phyloP scores from a whole-genome alignment of 83 land plant genomes.

The Thuja plicata region DNA sequence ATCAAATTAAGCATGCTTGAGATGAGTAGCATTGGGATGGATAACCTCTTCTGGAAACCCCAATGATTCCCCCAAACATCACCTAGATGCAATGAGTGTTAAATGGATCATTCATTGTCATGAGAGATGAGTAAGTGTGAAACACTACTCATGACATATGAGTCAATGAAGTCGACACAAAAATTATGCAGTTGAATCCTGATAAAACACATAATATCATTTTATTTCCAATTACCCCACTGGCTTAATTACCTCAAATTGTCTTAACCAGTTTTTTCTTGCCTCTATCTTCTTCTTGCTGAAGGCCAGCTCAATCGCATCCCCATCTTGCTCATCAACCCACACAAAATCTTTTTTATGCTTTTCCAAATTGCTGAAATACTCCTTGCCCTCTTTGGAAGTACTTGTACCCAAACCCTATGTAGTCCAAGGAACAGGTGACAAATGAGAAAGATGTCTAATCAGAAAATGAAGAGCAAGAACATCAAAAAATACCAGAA shows the following conservation, averaged over 20 bases:
- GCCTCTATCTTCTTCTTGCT: slow-evolving; percentile 98
- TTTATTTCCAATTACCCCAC: not conserved
- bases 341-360: slow-evolving; percentile 93
- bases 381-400: slow-evolving; percentile 91
- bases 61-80: too few relatives aligned
- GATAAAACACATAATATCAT: not conserved
- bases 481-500: not conserved
- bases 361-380: slow-evolving; percentile 69
- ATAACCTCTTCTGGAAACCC: too few relatives aligned
- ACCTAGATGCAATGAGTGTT: too few relatives aligned
- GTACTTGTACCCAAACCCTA: slow-evolving; percentile 99
- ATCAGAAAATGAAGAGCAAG: not conserved
- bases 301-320: slow-evolving; percentile 96
- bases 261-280: slow-evolving; percentile 92
- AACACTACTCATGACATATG: too few relatives aligned
- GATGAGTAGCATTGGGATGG: too few relatives aligned
- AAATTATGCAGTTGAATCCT: too few relatives aligned
- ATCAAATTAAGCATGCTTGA: too few relatives aligned
- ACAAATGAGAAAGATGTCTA: not conserved
- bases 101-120: too few relatives aligned
- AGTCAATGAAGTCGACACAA: too few relatives aligned
- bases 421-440: not conserved
- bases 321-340: slow-evolving; percentile 90
- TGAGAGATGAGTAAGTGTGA: too few relatives aligned
- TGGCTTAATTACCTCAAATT: slow-evolving; percentile 71